Evolutionary conservation across 2,329 filamentous ascomycete species (phyloP), one percentile per base, ranked within the genome.

Genomic region (Colletotrichum filicis): DNA sequence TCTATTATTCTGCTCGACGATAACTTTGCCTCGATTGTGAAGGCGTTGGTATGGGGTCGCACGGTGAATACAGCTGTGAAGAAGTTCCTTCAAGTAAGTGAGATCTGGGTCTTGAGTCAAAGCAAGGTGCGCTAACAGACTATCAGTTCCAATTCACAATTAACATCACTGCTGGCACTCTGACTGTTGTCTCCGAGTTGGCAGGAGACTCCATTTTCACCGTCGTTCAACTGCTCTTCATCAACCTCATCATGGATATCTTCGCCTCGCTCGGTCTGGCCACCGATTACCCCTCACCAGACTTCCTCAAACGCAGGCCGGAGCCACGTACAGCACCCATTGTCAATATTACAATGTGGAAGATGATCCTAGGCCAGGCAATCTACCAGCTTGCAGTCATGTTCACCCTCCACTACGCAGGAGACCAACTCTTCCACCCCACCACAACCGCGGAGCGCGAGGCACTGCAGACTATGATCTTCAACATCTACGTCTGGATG

Each of bases 401-500:
- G 0, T 89, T 94, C 73, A 87, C 92, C 68, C 86, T 95, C 63
- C 89, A 90, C 74, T 89, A 89, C 75, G 87, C 87, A 2, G 88
- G 89, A 49, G 82, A 86, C 71, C 87, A 87, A 71, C 86, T 90
- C 71, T 82, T 90, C 26, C 37, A 68, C 12, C 70, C 74, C 5
- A 59, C 37, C 32, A 68, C 52, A 12, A 12, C 60, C 1, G 49
- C 60, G 1, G 71, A 76, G 11, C 22, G 49, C 1, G 67, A 59
- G 11, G 82, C 89, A 67, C 82, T 93, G 64, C 82, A 90, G 70
- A 94, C 93, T 0, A 85, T 96, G 22, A 91, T 96, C 9, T 95
- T 96, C 86, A 97, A 96, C 82, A 93, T 92, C 0, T 96, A 95
- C 76, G 93, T 95, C 57, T 95, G 93, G 92, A 95, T 96, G 93